Percentiles rank a stretch among this genome's conserved stretches.
These are phyloP conservation scores for Neonectria ditissima DNA, from an alignment of 2,329 filamentous ascomycete species.

Conservation along the genomic window DNA sequence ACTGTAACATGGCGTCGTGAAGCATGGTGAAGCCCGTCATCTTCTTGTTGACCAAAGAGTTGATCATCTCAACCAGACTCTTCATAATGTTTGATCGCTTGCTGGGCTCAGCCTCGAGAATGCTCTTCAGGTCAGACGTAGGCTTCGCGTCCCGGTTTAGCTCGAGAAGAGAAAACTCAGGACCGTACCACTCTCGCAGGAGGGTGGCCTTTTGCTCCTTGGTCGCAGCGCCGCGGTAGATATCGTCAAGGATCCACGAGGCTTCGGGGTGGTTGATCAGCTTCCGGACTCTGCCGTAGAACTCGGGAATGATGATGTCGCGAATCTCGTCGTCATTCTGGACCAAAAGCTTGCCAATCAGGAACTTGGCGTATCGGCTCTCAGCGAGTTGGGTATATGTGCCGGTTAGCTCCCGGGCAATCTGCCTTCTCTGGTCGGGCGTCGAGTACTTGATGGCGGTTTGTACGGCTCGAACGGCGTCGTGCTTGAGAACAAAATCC, in stretches of 20 bases:
- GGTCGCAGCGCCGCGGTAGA: slow-evolving; percentile 90
- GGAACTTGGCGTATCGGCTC: slow-evolving; percentile 96
- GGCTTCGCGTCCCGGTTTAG: slow-evolving; percentile 64
- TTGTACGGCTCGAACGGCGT: slow-evolving; percentile 95
- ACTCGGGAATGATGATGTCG: slow-evolving; percentile 91
- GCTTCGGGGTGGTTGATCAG: slow-evolving; percentile 97
- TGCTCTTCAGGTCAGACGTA: slow-evolving; percentile 77
- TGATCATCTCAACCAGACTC: slow-evolving; percentile 87
- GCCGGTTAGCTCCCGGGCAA: slow-evolving; percentile 87
- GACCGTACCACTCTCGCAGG: slow-evolving; percentile 94
- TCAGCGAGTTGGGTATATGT: slow-evolving; percentile 88
- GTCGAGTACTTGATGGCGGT: slow-evolving; percentile 97
- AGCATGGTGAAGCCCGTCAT: slow-evolving; percentile 97
- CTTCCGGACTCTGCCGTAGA: slow-evolving; percentile 92
- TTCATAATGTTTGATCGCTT: slow-evolving; percentile 91
- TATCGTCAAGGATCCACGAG: slow-evolving; percentile 97
- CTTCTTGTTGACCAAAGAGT: slow-evolving; percentile 94
- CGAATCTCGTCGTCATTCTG: slow-evolving; percentile 89
- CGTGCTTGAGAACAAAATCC: slow-evolving; percentile 98
- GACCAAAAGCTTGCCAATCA: slow-evolving; percentile 96
- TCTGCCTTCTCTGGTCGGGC: slow-evolving; percentile 83
- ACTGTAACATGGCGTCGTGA: slow-evolving; percentile 98
- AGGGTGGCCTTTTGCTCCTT: slow-evolving; percentile 86
- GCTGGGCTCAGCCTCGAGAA: slow-evolving; percentile 82
- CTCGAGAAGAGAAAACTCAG: slow-evolving; percentile 88